Evolutionary conservation across 208 protist genomes (phyloP), one percentile per base, ranked within the genome.

Genomic region (Leishmania aethiopica): DNA sequence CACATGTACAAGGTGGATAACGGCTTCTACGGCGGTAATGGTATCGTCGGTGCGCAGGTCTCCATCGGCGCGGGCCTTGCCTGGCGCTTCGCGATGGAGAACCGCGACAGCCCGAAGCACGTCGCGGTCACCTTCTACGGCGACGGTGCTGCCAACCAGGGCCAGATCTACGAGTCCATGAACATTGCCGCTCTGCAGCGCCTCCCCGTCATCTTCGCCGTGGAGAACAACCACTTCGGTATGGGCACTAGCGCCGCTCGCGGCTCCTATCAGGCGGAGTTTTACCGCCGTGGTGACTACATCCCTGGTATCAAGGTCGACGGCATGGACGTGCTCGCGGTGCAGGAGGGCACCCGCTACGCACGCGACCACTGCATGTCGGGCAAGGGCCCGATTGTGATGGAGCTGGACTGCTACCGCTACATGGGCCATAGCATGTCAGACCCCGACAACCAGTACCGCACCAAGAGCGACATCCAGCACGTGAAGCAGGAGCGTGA

Each of bases 361-460:
- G 96, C 94, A 37, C 92, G 93, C 78, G 89, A 99, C 40, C 90
- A 95, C 84, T 96, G 93, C 84, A 77, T 87, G 69, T 74, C 90
- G 55, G 91, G 91, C 57, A 96, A 98, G 82, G 99, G 98, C 55
- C 99, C 99, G 35, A 86, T 99, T 35, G 91, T 99, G 42, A 66
- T 99, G 49, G 98, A 99, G 91, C 92, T 99, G 75, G 93, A 99
- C 85, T 99, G 96, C 49, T 99, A 99, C 93, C 95, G 98, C 75
- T 99, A 99, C 91, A 95, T 98, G 88, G 98, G 99, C 74, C 99
- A 99, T 94, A 99, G 95, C 55, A 99, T 99, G 99, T 99, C 97
- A 55, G 99, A 99, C 91, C 99, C 99, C 60, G 99, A 99, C 84
- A 98, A 93, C 75, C 93, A 96, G 62, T 99, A 99, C 94, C 97